phyloP scores from a whole-genome alignment of 139 green algal species.

The Chlamydomonas incerta region DNA sequence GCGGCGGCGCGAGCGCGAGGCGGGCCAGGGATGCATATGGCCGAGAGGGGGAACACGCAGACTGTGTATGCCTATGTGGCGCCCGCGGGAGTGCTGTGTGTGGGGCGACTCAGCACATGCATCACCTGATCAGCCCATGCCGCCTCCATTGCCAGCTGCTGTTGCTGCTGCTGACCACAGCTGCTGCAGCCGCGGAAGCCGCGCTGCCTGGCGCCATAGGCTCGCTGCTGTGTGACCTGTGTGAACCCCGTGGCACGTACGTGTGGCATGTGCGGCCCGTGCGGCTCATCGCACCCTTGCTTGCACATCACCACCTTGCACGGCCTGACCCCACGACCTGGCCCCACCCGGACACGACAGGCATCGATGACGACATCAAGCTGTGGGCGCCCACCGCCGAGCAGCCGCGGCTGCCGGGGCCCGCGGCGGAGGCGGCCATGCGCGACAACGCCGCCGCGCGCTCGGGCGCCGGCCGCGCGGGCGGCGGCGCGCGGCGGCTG shows the following conservation, averaged over 20 bases:
- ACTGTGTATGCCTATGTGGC: too few relatives aligned
- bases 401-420: not conserved
- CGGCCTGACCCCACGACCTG: too few relatives aligned
- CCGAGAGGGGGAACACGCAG: not conserved
- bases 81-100: too few relatives aligned
- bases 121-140: too few relatives aligned
- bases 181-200: too few relatives aligned
- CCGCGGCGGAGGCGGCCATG: not conserved
- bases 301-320: not conserved
- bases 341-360: not conserved
- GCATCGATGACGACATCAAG: constrained; percentile 68
- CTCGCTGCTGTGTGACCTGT: too few relatives aligned
- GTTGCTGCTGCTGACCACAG: too few relatives aligned
- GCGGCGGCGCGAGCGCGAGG: not conserved
- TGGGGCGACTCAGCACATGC: not conserved
- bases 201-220: too few relatives aligned
- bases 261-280: too few relatives aligned
- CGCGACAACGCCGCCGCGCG: not conserved
- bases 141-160: too few relatives aligned
- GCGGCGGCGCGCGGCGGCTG: not conserved
- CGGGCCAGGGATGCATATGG: not conserved
- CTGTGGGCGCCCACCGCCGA: constrained; percentile 53
- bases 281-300: not conserved
- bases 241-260: too few relatives aligned
- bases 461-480: too few relatives aligned